phyloP scores from a whole-genome alignment of 1,284 basidiomycete genomes.

The Anthracocystis panici-leucophaei region DNA sequence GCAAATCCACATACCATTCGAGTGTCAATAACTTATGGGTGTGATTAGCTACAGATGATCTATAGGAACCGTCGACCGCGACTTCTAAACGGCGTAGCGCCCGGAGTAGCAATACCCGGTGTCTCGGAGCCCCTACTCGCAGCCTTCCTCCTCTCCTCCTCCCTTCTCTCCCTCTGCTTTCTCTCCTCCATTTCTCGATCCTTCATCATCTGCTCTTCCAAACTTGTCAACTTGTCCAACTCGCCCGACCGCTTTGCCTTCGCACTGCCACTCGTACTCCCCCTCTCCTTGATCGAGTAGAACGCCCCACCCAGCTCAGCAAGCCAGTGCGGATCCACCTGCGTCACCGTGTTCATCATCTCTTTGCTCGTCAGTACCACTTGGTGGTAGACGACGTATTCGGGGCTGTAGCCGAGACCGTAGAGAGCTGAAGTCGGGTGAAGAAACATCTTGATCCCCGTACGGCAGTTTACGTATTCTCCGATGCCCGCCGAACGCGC shows the following conservation, averaged over 20 bases:
- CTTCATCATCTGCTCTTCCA: conserved; percentile 74
- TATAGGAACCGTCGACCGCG: conserved; percentile 15
- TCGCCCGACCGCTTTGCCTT: conserved; percentile 78
- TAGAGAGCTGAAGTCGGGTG: conserved; percentile 97
- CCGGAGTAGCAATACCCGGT: conserved; percentile 38
- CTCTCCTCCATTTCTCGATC: conserved; percentile 38
- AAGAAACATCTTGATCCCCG: conserved; percentile 84
- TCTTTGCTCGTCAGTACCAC: conserved; percentile 65
- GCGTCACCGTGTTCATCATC: conserved; percentile 67
- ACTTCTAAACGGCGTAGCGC: conserved; percentile 38
- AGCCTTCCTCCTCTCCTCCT: conserved; percentile 14
- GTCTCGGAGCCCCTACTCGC: conserved; percentile 18
- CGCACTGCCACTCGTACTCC: conserved; percentile 77
- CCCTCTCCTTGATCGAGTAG: conserved; percentile 88
- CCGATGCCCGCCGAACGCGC: conserved; percentile 98
- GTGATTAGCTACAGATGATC: neutral
- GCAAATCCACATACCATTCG: neutral
- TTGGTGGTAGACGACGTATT: conserved; percentile 97
- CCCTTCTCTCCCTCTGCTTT: conserved; percentile 22
- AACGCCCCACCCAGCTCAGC: conserved; percentile 79
- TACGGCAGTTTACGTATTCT: conserved; percentile 96
- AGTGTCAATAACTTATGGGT: neutral
- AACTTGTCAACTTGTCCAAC: conserved; percentile 86
- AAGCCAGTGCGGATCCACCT: conserved; percentile 69
- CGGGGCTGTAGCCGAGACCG: conserved; percentile 94